Conservation (phyloP, 1,139 yeast genomes). For the Pichia sp. region DNA sequence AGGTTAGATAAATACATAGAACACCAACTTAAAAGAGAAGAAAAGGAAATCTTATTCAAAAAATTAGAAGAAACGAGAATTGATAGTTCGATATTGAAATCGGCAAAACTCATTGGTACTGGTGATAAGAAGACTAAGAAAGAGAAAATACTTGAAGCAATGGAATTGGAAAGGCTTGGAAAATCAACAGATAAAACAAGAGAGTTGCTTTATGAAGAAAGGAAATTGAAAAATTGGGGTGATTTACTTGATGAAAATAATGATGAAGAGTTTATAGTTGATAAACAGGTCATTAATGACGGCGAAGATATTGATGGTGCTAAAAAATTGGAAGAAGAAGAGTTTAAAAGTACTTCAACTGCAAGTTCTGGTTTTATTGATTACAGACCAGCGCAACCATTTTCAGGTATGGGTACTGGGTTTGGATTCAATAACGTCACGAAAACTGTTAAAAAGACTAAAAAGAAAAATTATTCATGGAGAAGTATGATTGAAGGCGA, state of each 20-base stretch:
- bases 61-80: constrained; percentile 67
- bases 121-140: constrained; percentile 63
- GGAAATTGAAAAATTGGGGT: constrained; percentile 61
- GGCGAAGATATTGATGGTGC: constrained; percentile 25
- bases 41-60: constrained; percentile 68
- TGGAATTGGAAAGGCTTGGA: constrained; percentile 68
- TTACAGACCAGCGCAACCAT: constrained; percentile 51
- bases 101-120: constrained; percentile 71
- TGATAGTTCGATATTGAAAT: constrained; percentile 62
- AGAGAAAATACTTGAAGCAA: constrained; percentile 69
- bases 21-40: constrained; percentile 85
- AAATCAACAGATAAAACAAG: constrained; percentile 58
- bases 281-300: constrained; percentile 3
- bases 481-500: constrained; percentile 46
- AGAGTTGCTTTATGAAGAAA: constrained; percentile 63
- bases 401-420: constrained; percentile 48
- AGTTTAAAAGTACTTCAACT: constrained; percentile 19
- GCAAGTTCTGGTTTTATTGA: constrained; percentile 57
- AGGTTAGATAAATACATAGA: constrained; percentile 73
- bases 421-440: constrained; percentile 62
- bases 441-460: constrained; percentile 32
- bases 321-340: constrained; percentile 15
- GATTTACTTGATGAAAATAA: constrained; percentile 32
- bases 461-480: constrained; percentile 47
- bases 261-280: constrained; percentile 8